These are phyloP conservation scores for Wickerhamomyces kurtzmanii DNA, from an alignment of 805 yeast species.

Conservation along the genomic window DNA sequence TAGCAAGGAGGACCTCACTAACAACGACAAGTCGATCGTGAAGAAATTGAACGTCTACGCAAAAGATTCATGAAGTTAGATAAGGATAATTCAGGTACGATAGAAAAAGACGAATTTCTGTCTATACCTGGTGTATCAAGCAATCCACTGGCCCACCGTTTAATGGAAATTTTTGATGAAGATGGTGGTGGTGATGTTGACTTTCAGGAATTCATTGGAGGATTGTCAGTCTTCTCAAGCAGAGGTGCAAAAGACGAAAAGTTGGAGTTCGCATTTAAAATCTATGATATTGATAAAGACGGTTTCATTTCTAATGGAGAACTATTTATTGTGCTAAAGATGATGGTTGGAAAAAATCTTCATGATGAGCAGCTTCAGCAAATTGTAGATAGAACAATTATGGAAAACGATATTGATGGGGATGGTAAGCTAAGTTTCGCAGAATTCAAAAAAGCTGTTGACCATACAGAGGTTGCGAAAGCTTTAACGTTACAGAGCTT, in stretches of 20 bases:
- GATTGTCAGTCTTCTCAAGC: slow-evolving; percentile 80
- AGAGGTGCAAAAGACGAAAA: slow-evolving; percentile 76
- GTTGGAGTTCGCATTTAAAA: slow-evolving; percentile 80
- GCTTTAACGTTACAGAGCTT: slow-evolving; percentile 45
- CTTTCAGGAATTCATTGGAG: slow-evolving; percentile 87
- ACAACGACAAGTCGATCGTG: slow-evolving; percentile 51
- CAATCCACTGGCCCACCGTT: slow-evolving; percentile 82
- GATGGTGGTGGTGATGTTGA: slow-evolving; percentile 92
- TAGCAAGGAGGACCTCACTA: neutral
- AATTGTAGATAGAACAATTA: slow-evolving; percentile 91
- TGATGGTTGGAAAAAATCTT: slow-evolving; percentile 93
- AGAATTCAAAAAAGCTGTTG: slow-evolving; percentile 68
- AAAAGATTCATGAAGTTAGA: slow-evolving; percentile 94
- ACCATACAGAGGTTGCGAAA: slow-evolving; percentile 46
- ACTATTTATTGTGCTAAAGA: slow-evolving; percentile 78
- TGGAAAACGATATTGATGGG: slow-evolving; percentile 85
- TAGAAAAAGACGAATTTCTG: slow-evolving; percentile 83
- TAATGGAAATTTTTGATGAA: slow-evolving; percentile 89
- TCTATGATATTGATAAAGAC: slow-evolving; percentile 92
- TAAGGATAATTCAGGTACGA: slow-evolving; percentile 84
- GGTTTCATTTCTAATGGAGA: slow-evolving; percentile 96
- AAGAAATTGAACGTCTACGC: slow-evolving; percentile 84
- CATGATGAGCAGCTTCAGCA: slow-evolving; percentile 87
- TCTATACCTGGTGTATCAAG: slow-evolving; percentile 87
- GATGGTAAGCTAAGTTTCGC: slow-evolving; percentile 80